Evolutionary conservation across 1,284 basidiomycete genomes (phyloP).

Genomic region (Trichosporon asahii): DNA sequence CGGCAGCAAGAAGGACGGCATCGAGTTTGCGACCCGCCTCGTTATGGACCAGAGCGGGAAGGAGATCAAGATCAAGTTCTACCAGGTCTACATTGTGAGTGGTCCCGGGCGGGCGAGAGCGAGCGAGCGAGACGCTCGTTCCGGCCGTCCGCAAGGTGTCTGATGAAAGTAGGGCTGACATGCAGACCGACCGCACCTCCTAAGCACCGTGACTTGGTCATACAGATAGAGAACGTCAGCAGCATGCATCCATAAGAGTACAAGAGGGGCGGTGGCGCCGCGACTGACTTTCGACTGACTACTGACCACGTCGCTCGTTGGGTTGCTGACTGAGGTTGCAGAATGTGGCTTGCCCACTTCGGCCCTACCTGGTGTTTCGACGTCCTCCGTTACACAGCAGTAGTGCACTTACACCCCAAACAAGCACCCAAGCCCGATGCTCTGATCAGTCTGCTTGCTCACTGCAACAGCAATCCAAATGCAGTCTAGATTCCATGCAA

Average conservation of each 20-base stretch:
- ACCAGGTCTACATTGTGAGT: conserved; percentile 40
- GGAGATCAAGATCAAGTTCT: conserved; percentile 30
- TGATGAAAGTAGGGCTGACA: no score
- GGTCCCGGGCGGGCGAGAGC: neutral
- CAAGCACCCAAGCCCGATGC: no score
- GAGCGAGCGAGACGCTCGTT: neutral
- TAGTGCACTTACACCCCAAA: no score
- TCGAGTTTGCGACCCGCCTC: conserved; percentile 30
- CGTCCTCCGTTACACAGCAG: no score
- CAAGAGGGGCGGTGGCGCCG: neutral
- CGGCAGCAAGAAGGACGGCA: conserved; percentile 23
- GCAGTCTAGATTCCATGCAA: neutral
- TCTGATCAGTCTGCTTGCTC: neutral
- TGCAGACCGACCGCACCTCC: neutral
- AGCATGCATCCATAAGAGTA: neutral
- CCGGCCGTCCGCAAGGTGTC: no score
- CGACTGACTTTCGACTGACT: neutral
- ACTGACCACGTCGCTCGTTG: neutral
- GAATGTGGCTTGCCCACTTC: neutral
- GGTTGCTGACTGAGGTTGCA: neutral
- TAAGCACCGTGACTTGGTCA: neutral
- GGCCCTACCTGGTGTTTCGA: no score
- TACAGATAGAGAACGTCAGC: neutral
- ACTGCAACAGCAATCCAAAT: neutral
- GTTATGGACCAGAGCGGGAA: conserved; percentile 19